These are phyloP conservation scores for Clitocybe nebularis DNA, from an alignment of 1,284 basidiomycete species.

Conservation along the genomic window DNA sequence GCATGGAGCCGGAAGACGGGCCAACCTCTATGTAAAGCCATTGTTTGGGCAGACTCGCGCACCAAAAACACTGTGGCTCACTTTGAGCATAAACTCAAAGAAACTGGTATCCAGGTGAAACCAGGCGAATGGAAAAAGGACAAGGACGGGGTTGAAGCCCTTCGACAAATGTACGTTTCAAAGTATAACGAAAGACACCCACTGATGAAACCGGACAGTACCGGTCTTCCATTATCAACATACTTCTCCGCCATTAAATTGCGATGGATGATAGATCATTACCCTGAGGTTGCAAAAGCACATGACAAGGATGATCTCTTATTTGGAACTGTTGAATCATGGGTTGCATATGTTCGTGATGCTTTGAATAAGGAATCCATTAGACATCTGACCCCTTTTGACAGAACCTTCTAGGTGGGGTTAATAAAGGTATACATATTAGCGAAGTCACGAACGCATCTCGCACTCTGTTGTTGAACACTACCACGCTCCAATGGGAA, in stretches of 20 bases:
- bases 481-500: conserved; percentile 83
- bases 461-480: conserved; percentile 89
- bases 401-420: conserved; percentile 83
- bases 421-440: conserved; percentile 71
- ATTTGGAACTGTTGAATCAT: conserved; percentile 96
- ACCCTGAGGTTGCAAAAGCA: conserved; percentile 76
- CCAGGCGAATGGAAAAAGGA: conserved; percentile 68
- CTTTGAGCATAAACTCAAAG: conserved; percentile 70
- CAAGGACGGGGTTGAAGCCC: conserved; percentile 60
- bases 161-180: conserved; percentile 71
- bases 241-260: conserved; percentile 97
- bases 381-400: conserved; percentile 6
- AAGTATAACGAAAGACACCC: too few species aligned
- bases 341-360: conserved; percentile 83
- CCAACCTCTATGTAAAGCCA: conserved; percentile 82
- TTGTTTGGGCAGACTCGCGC: conserved; percentile 95
- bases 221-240: conserved; percentile 90
- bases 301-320: conserved; percentile 80
- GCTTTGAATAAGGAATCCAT: neutral
- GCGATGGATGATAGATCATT: conserved; percentile 94
- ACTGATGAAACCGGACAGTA: conserved; percentile 60
- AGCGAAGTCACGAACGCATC: conserved; percentile 97
- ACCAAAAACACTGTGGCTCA: conserved; percentile 82
- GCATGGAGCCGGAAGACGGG: conserved; percentile 92
- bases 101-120: conserved; percentile 72